Base-by-base conservation (phyloP, 2,329 filamentous ascomycete genomes). In the Phoma sp. region DNA sequence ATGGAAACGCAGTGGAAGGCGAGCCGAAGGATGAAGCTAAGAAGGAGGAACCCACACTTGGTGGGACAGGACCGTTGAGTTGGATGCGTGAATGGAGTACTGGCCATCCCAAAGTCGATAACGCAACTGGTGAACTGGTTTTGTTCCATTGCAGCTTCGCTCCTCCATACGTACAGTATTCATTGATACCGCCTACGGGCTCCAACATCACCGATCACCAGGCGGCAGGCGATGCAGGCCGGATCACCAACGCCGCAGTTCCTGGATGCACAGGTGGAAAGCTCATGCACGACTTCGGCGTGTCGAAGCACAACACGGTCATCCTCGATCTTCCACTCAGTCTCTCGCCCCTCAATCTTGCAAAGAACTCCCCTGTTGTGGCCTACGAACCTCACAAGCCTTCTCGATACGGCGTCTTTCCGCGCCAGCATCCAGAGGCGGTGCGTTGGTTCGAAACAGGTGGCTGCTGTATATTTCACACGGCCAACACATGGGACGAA, bases 271-370 rank as follows among this genome's bases (percentile, higher is more conserved):
- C 78, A 4, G 83, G 83, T 1, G 84, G 87, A 1, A 89, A 88
- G 68, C 88, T 91, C 82, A 91, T 91, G 87, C 88, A 91, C 67
- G 88, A 91, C 69, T 91, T 90, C 72, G 88, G 88, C 13, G 87
- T 88, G 1, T 88, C 87, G 1, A 79, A 75, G 5, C 71, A 68
- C 5, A 81, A 89, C 63, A 89, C 87, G 0, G 75, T 90, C 33
- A 88, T 91, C 51, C 81, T 91, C 74, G 88, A 91, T 64, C 77
- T 90, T 9, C 88, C 88, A 0, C 76, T 91, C 0, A 85, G 84
- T 0, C 76, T 91, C 1, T 84, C 89, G 55, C 87, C 87, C 0
- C 68, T 85, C 36, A 89, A 89, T 54, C 77, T 87, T 25, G 66
- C 82, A 1, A 82, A 76, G 53, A 84, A 84, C 57, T 78, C 78